Evolutionary conservation across 805 yeast genomes (phyloP), one percentile per base, ranked within the genome.

Genomic region (Scheffersomyces amazonensis): DNA sequence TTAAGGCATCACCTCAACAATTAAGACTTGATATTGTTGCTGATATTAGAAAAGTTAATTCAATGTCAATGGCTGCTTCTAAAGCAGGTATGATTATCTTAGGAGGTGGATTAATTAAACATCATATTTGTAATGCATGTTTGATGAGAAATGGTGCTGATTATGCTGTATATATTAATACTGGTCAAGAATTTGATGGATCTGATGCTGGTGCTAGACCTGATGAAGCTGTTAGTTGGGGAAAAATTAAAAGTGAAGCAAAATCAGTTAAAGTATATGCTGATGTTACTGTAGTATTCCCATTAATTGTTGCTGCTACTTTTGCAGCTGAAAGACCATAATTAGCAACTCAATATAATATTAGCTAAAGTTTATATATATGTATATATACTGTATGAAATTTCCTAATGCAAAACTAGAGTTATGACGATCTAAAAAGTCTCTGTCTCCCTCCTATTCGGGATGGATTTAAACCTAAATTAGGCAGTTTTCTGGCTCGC

Each of bases 81-180:
- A 77, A 73, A 49, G 97, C 99, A 5, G 98, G 99, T 47, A 93
- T 93, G 97, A 69, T 93, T 38, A 82, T 93, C 45, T 75, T 93
- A 35, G 99, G 99, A 41, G 99, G 99, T 53, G 99, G 99, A 30
- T 68, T 93, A 41, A 78, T 93, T 55, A 93, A 93, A 68, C 99
- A 93, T 61, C 99, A 93, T 60, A 93, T 93, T 52, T 90, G 96
- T 54, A 93, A 93, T 57, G 99, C 99, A 11, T 91, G 98, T 60
- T 72, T 93, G 52, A 93, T 93, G 99, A 84, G 99, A 73, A 95
- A 93, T 54, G 99, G 99, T 54, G 99, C 99, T 16, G 99, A 93
- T 61, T 88, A 83, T 58, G 98, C 99, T 5, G 96, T 93, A 15
- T 93, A 79, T 65, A 91, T 93, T 60, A 93, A 93, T 65, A 93